Evolutionary conservation across 1,139 yeast genomes (phyloP).

Genomic region (Kodamaea alishanica): DNA sequence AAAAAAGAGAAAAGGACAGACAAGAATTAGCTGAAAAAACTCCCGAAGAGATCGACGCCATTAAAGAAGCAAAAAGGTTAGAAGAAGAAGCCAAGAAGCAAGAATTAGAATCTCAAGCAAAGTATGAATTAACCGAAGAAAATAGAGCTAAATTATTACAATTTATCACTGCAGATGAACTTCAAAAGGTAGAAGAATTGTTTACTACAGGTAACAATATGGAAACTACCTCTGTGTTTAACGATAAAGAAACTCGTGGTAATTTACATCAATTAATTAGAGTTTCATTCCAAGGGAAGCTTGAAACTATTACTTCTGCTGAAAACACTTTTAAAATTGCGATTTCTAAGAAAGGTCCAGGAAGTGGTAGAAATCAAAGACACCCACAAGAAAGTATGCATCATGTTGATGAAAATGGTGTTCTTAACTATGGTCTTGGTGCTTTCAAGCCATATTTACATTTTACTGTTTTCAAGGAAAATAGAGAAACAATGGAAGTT

Average conservation of each 20-base stretch:
- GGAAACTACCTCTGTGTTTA: conserved; percentile 56
- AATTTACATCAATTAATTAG: conserved; percentile 73
- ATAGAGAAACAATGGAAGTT: conserved; percentile 96
- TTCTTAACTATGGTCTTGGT: conserved; percentile 60
- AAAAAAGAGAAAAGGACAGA: conserved; percentile 40
- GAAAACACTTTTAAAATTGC: conserved; percentile 63
- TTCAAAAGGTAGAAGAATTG: conserved; percentile 51
- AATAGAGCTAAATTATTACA: conserved; percentile 46
- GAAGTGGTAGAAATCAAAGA: conserved; percentile 21
- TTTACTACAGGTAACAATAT: conserved; percentile 56
- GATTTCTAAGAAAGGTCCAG: conserved; percentile 34
- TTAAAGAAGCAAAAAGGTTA: conserved; percentile 26
- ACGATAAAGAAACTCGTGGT: conserved; percentile 71
- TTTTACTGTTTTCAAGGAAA: conserved; percentile 84
- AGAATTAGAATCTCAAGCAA: conserved; percentile 22
- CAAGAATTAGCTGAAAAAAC: conserved; percentile 34
- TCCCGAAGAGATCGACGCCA: conserved; percentile 33
- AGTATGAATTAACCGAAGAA: conserved; percentile 45
- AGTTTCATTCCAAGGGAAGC: conserved; percentile 64
- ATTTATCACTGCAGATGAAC: conserved; percentile 57
- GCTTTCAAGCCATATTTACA: conserved; percentile 65
- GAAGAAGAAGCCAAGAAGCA: conserved; percentile 20
- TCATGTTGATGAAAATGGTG: conserved; percentile 49
- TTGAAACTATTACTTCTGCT: conserved; percentile 76
- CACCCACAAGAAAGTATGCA: conserved; percentile 44